These are phyloP conservation scores for Euphorbia schlechtendalii DNA, from an alignment of 441 rosid species.

Conservation along the genomic window DNA sequence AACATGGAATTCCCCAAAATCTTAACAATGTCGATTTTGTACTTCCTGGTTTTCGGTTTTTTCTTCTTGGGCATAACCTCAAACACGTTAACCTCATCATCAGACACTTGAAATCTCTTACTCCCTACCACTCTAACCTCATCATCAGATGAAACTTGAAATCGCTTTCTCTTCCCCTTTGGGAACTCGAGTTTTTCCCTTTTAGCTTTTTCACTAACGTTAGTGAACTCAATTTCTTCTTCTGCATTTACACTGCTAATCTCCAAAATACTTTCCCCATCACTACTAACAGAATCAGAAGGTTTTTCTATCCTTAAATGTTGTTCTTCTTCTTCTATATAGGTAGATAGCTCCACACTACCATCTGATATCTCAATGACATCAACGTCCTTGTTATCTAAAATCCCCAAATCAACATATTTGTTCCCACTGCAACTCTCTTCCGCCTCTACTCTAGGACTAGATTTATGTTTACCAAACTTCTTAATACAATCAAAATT, in stretches of 20 bases:
- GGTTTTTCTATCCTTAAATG: background rate
- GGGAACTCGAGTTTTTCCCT: background rate
- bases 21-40: background rate
- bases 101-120: too few relatives aligned
- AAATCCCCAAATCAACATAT: background rate
- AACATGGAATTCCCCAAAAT: conserved; percentile 32
- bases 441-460: background rate
- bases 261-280: background rate
- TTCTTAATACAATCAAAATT: background rate
- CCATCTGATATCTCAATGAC: background rate
- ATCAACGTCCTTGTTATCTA: background rate
- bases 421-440: conserved; percentile 6
- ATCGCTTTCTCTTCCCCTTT: background rate
- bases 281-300: background rate
- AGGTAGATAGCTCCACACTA: background rate
- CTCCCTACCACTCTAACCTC: too few relatives aligned
- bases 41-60: background rate
- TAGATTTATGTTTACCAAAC: background rate
- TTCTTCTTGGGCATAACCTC: background rate
- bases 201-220: background rate
- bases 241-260: conserved; percentile 8
- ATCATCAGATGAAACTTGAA: background rate
- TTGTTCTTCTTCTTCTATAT: background rate
- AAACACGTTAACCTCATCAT: background rate
- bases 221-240: background rate